Conservation (phyloP, 139 green algal species). For the Chlamydomonas schloesseri region DNA sequence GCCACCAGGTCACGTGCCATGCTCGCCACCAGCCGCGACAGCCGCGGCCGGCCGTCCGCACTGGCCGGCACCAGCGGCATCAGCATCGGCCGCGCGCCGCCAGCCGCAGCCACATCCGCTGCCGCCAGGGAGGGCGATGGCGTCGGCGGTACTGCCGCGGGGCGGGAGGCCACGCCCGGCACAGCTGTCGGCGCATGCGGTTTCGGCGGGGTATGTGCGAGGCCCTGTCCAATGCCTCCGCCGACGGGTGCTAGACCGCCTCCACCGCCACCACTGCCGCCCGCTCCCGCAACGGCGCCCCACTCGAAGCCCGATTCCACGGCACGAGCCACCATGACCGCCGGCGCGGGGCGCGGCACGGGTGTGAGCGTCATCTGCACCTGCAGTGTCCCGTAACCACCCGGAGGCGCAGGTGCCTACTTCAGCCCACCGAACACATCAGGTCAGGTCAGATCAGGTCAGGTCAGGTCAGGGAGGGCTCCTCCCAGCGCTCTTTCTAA, state of each 20-base stretch:
- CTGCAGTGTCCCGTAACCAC: not conserved
- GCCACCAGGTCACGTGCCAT: slow-evolving; percentile 68
- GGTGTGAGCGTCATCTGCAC: slow-evolving; percentile 30
- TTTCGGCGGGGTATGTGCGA: slow-evolving; percentile 54
- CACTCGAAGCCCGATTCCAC: too few species aligned
- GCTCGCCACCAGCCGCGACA: slow-evolving; percentile 52
- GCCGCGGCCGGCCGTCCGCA: slow-evolving; percentile 46
- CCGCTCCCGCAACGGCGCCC: too few species aligned
- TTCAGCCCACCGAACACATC: too few species aligned
- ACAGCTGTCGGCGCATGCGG: slow-evolving; percentile 60
- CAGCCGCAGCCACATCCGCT: not conserved
- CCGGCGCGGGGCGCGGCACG: not conserved
- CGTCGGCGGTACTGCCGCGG: too few species aligned
- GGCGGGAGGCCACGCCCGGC: too few species aligned
- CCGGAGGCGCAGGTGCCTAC: too few species aligned
- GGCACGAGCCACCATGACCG: not conserved
- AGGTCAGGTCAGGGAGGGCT: too few species aligned
- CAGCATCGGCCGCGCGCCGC: slow-evolving; percentile 53
- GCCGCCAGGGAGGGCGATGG: too few species aligned
- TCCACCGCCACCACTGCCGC: not conserved
- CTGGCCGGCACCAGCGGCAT: slow-evolving; percentile 50
- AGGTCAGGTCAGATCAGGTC: too few species aligned
- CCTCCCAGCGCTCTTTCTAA: too few species aligned
- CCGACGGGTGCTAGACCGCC: too few species aligned
- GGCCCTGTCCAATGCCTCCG: too few species aligned